Evolutionary conservation across 345 rosid genomes (phyloP), one percentile per base, ranked within the genome.

Genomic region (Salix brachista): DNA sequence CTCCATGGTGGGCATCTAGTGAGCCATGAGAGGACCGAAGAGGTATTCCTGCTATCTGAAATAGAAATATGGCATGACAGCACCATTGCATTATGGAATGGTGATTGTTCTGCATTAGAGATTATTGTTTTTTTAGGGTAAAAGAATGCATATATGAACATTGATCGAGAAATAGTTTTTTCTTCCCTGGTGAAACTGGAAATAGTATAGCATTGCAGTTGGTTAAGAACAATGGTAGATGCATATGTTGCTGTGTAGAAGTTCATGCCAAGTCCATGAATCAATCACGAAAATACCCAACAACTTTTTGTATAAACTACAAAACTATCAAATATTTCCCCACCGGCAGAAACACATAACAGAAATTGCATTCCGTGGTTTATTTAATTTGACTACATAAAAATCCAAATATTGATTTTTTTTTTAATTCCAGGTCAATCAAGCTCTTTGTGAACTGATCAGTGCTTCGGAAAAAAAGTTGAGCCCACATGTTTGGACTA

Each of bases 1-100:
- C 95, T 96, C 80, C 95, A 88, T 67, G 99, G 99, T 50, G 99
- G 95, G 65, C 99, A 96, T 90, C 89, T 96, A 73, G 93, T 96
- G 82, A 92, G 97, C 84, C 98, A 91, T 67, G 98, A 96, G 89
- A 89, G 92, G 80, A 86, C 88, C 32, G 85, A 84, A 83, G 98
- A 96, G 99, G 99, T 96, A 90, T 80, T 67, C 42, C 54, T 37
- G 4, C 46, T 75, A 11, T 75, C n/a, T 21, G 14, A 28, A 25
- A 7, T 39, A 19, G 39, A 28, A 25, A 58, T 66, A 48, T 18
- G 61, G 26, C 19, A 18, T 61, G 21, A 44, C 62, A 30, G 61
- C 69, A 18, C 32, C 42, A 26, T 41, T 66, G 34, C 34, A 18
- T 23, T 32, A 23, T 58, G 30, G 70, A 54, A 48, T 16, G 8